Base-by-base conservation (phyloP, 768 basidiomycete genomes). In the Hypholoma sublateritium region DNA sequence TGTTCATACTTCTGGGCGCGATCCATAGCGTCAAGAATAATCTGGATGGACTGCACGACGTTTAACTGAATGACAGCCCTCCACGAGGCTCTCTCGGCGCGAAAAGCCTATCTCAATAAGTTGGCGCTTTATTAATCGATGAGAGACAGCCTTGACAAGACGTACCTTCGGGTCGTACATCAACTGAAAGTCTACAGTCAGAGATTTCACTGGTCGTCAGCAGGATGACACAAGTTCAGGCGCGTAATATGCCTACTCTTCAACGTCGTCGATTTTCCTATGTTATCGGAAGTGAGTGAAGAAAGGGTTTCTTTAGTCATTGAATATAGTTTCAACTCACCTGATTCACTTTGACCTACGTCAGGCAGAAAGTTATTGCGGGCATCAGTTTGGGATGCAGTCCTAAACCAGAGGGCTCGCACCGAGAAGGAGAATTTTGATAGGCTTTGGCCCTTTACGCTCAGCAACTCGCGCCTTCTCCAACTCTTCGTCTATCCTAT, bases 221-320 rank as follows among this genome's bases (percentile, higher is more conserved):
- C 34, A 3, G 19, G 24, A 53, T 48, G 34, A 35, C 24, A 35
- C 17, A 8, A 42, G n/a, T 32, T 47, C 13, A 53, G 3, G n/a
- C 34, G 6, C 22, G 11, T 34, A 47, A 36, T 25, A 6, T 17
- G n/a, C 13, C 7, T 67, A 89, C 88, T 90, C 71, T 91, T 88
- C 41, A 91, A 74, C 1, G 88, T 89, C 0, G 89, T 92, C 0
- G 88, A 90, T 74, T 91, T 92, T 57, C 89, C 89, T 91, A 46
- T 7, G 44, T 56, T 28, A 21, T 19, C 50, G 50, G 59, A 5
- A 58, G 32, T 51, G 24, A 5, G 55, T 51, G 24, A 5, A 53
- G 46, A 45, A 53, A 44, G 17, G 13, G 4, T 44, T 44, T 44
- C 17, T 22, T 14, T 11, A n/a, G 11, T 21, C 24, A n/a, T 1